A percentile compares a stretch with the other conserved stretches of the same genome.
Conservation (phyloP, 805 yeast species). For the Kregervanrija fluxuum region DNA sequence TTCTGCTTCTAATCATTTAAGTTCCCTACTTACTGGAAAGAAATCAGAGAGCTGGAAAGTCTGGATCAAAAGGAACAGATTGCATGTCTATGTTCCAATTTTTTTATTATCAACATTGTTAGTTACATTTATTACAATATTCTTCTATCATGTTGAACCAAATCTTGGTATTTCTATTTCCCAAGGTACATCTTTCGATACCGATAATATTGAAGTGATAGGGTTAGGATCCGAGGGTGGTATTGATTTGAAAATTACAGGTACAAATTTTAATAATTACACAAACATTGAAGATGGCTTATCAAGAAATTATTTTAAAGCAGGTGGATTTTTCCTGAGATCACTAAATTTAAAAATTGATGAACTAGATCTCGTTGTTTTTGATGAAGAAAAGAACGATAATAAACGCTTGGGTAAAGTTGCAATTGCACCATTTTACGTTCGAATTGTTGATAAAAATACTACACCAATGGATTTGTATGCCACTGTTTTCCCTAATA, state of each 20-base stretch:
- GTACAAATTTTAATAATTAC: constrained; percentile 26
- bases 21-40: neutral
- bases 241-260: constrained; percentile 26
- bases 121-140: constrained; percentile 6
- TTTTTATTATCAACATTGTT: constrained; percentile 10
- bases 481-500: constrained; percentile 28
- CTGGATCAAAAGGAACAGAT: constrained; percentile 8
- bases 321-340: constrained; percentile 27
- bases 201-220: constrained; percentile 24
- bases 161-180: constrained; percentile 25
- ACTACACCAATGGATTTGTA: constrained; percentile 22
- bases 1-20: too few species aligned
- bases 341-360: constrained; percentile 25
- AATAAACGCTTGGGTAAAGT: constrained; percentile 26
- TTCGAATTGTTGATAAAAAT: constrained; percentile 23
- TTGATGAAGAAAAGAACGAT: constrained; percentile 19
- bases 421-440: constrained; percentile 27
- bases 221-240: constrained; percentile 28
- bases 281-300: constrained; percentile 22
- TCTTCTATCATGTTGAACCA: constrained; percentile 18
- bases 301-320: constrained; percentile 21
- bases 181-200: constrained; percentile 26
- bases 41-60: neutral
- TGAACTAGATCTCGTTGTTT: constrained; percentile 23
- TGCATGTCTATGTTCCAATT: constrained; percentile 23